These are phyloP conservation scores for Talaromyces stipitatus DNA, from an alignment of 495 filamentous ascomycete species.

Conservation along the genomic window DNA sequence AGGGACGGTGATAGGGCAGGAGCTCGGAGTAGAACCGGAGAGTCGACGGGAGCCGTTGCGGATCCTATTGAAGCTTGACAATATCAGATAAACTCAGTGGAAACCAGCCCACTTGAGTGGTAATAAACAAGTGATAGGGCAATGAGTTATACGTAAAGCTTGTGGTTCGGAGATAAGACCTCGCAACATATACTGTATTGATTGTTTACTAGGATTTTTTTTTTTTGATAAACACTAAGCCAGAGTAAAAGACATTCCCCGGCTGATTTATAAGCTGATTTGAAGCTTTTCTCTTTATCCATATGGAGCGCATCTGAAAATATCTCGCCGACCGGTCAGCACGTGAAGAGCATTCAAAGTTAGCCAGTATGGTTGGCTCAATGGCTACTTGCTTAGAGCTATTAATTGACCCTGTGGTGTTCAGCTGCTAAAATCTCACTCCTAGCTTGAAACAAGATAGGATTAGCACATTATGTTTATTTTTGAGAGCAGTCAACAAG, in stretches of 20 bases:
- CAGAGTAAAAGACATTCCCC: neutral
- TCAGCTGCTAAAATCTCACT: too few species aligned
- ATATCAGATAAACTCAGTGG: neutral
- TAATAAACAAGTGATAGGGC: neutral
- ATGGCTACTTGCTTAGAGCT: too few species aligned
- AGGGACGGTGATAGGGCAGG: neutral
- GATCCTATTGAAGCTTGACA: neutral
- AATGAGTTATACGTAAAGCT: neutral
- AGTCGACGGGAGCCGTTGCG: neutral
- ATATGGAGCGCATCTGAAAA: too few species aligned
- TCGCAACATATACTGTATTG: neutral
- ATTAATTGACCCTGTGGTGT: too few species aligned
- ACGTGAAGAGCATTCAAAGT: too few species aligned
- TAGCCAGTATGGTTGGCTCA: too few species aligned
- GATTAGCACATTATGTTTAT: too few species aligned
- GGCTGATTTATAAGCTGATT: neutral
- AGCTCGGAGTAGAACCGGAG: neutral
- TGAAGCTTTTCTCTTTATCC: neutral
- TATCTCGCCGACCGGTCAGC: too few species aligned
- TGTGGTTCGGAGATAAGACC: neutral
- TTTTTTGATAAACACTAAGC: too few species aligned
- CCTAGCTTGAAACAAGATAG: too few species aligned
- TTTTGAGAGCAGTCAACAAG: too few species aligned
- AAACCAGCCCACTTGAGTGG: too few species aligned
- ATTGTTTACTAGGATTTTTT: neutral